Base-by-base conservation (phyloP, 345 rosid species). In the Fremontodendron californicum region DNA sequence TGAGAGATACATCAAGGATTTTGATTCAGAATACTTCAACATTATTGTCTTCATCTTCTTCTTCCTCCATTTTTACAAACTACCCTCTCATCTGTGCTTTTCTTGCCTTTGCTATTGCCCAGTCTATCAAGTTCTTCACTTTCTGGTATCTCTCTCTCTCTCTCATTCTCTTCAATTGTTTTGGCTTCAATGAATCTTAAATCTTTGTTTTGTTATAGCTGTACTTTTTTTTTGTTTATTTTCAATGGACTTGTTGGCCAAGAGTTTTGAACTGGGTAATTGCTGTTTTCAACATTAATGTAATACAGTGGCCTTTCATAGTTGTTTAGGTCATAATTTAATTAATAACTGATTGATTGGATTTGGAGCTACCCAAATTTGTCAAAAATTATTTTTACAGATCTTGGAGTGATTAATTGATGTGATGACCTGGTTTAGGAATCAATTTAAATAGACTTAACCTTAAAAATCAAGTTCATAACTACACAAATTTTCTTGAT, bases 11-110 rank as follows among this genome's bases (percentile, higher is more conserved):
- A 18, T 75, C 89, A 60, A 74, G 55, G 60, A 79, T 83, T 33
- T 70, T 62, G 65, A 35, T 58, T 42, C 63, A 57, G 6, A 55
- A 55, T 63, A 39, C 71, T 9, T 54, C 51, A 31, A 46, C 79
- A 15, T 48, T 81, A 7, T n/a, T 80, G 2, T 58, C 90, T 21
- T 80, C 89, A 11, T 65, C 84, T 4, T 78, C 85, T 73, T 75
- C 84, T 4, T 57, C 80, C 5, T 86, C 91, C 0, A 55, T 88
- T 4, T 74, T 85, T 58, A 78, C 84, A 10, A 94, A 91, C 79
- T 91, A 80, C 49, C 94, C 94, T 79, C 89, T 94, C 37, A 71
- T 91, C 40, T 88, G 87, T 15, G 88, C 98, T 51, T 4, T 90
- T 5, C 49, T 84, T 4, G 83, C 94, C 35, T 87, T 90, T 77